A percentile compares a stretch with the other conserved stretches of the same genome.
Evolutionary conservation across 192 early-diverging fungal genomes (phyloP).

Genomic region (Dimargaris verticillata): DNA sequence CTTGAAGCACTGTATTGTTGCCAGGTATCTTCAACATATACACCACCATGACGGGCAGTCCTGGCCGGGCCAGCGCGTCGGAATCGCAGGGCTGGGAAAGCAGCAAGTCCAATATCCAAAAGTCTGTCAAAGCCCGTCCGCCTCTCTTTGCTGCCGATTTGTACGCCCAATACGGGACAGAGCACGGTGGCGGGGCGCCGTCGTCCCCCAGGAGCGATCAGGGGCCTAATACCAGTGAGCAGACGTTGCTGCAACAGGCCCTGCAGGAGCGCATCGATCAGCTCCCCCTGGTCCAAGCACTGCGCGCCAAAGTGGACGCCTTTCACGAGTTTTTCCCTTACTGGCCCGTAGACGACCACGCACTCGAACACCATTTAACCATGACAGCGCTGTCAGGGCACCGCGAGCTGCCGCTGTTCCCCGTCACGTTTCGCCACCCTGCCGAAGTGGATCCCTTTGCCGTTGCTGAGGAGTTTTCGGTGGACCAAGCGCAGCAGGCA

Average conservation of each 20-base stretch:
- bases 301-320: not conserved
- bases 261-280: conserved; percentile 2
- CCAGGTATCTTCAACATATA: no score
- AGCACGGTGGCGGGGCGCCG: not conserved
- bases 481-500: not conserved
- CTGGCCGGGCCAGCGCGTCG: no score
- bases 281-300: conserved; percentile 1
- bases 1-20: no score
- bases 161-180: not conserved
- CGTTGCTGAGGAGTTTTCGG: not conserved
- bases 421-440: conserved; percentile 4
- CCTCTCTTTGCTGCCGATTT: conserved; percentile 2
- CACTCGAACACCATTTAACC: not conserved
- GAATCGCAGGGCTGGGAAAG: no score
- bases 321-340: conserved; percentile 3
- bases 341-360: not conserved
- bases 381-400: not conserved
- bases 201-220: no score
- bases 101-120: no score
- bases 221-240: not conserved
- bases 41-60: no score
- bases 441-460: not conserved
- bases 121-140: not conserved
- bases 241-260: not conserved
- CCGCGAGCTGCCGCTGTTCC: not conserved